Base-by-base conservation (phyloP, 495 filamentous ascomycete species). In the Daldinia childiae region DNA sequence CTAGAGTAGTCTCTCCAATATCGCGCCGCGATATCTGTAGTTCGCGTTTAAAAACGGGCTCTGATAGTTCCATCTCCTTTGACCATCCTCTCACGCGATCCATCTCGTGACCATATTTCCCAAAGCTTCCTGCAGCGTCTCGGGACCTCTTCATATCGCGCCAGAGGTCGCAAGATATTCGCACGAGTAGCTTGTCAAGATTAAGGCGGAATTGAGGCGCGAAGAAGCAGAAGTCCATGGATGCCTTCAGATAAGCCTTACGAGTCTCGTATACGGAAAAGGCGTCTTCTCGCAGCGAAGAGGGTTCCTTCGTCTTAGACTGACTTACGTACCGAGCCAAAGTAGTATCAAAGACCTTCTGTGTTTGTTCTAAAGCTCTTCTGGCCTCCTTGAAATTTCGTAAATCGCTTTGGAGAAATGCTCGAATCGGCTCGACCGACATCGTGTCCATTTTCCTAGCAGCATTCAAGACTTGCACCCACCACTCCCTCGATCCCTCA, bases 261-360 rank as follows among this genome's bases (percentile, higher is more conserved):
- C 95, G 89, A 15, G 94, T 92, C 84, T 98, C 96, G 70, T 97
- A 95, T 38, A 99, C 89, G 78, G 95, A 90, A 74, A 98, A 99
- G 0, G 96, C 95, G 79, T 99, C 95, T 78, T 99, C 95, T 54
- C 96, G 85, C 58, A 99, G 82, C 0, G 93, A 86, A 12, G 93
- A 97, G 6, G 94, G 87, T 77, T 99, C 95, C 80, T 98, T 98
- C 3, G 93, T 91, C 80, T 97, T 99, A 32, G 90, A 90, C 79
- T 97, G 95, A 5, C 85, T 82, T 4, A 91, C 85, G 76, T 96
- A 98, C 50, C 94, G 87, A 32, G 93, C 86, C 45, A 96, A 84
- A 11, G 92, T 85, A 34, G 85, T 86, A 74, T 99, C 95, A 71
- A 93, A 95, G 14, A 87, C 83, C 78, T 92, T 93, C 76, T 99